Base-by-base conservation (phyloP, 441 rosid species). In the Raphanus hybrid region DNA sequence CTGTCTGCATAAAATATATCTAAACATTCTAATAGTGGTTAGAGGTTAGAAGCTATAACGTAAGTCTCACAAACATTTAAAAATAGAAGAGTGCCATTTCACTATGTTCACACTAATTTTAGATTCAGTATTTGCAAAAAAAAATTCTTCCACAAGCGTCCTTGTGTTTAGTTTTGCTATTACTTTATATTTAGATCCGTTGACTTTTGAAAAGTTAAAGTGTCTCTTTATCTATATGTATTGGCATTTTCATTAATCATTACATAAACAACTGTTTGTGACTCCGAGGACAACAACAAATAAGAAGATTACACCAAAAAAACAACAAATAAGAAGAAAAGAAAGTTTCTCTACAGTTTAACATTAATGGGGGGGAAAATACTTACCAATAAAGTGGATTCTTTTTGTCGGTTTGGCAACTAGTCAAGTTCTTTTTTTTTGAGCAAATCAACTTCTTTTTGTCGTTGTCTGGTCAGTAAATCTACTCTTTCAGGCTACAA, bases 341-440 rank as follows among this genome's bases (percentile, higher is more conserved):
- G 8, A 35, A 45, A 12, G 16, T 15, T 63, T 35, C 3, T 34
- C 48, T 8, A 48, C 55, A 14, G 34, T 50, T 39, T 1, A 18
- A 20, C 61, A 57, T 65, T 34, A 14, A 34, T 14, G 6, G 45
- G 29, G n/a, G 60, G 4, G 3, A 4, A 6, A 14, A 35, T 3
- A 35, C 5, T 2, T 5, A 14, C 9, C 12, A 16, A 63, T 1
- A 8, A 27, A 6, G 3, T 3, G 12, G 34, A 4, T 75, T 34
- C 11, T 61, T 50, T 34, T 11, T 69, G 69, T 61, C 79, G 79
- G 79, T 75, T 50, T 23, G 79, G 68, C 39, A 60, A 32, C 6
- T 75, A 32, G 73, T 68, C 54, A 59, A 20, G 15, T 43, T 43
- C 26, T 23, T 23, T 23, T 23, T 23, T 23, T 23, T 23, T 23